Percentiles rank a stretch among this genome's conserved stretches.
phyloP scores from a whole-genome alignment of 495 filamentous ascomycete species.

The Aspergillus baeticus region DNA sequence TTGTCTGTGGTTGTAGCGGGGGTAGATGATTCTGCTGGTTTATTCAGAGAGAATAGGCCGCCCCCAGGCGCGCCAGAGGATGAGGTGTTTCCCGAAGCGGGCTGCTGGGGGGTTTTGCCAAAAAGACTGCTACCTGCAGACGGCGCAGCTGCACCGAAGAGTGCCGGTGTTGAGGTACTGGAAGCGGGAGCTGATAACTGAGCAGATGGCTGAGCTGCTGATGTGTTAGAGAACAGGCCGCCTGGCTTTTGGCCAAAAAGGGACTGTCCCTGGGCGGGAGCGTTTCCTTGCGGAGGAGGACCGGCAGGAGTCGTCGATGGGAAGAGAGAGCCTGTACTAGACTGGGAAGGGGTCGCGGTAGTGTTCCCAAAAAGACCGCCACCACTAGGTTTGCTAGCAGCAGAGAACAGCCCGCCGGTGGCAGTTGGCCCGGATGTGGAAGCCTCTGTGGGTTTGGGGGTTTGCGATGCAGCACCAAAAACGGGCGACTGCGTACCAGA shows the following conservation, averaged over 20 bases:
- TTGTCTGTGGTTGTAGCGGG: constrained; percentile 29
- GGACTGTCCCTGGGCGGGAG: constrained; percentile 25
- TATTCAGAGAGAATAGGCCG: constrained; percentile 38
- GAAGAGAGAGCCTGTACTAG: constrained; percentile 36
- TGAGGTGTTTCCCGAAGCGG: constrained; percentile 34
- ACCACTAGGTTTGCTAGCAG: constrained; percentile 21
- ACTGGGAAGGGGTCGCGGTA: constrained; percentile 39
- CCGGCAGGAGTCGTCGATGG: constrained; percentile 64
- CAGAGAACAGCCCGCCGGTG: constrained; percentile 51
- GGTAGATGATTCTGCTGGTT: constrained; percentile 41
- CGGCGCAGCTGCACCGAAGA: constrained; percentile 26
- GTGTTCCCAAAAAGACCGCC: constrained; percentile 39
- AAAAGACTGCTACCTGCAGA: constrained; percentile 34
- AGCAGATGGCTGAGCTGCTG: constrained; percentile 14
- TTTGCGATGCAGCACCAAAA: constrained; percentile 32
- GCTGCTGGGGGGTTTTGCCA: constrained; percentile 24
- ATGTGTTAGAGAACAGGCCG: constrained; percentile 29
- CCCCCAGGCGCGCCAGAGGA: constrained; percentile 24
- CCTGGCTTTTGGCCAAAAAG: constrained; percentile 36
- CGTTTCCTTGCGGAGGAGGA: constrained; percentile 49
- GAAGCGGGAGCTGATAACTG: constrained; percentile 20
- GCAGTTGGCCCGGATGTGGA: constrained; percentile 34
- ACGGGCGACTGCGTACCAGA: constrained; percentile 24
- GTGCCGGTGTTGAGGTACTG: constrained; percentile 21
- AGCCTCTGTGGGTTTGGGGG: constrained; percentile 40